Base-by-base conservation (phyloP, 345 rosid species). In the Dipteronia sinensis region DNA sequence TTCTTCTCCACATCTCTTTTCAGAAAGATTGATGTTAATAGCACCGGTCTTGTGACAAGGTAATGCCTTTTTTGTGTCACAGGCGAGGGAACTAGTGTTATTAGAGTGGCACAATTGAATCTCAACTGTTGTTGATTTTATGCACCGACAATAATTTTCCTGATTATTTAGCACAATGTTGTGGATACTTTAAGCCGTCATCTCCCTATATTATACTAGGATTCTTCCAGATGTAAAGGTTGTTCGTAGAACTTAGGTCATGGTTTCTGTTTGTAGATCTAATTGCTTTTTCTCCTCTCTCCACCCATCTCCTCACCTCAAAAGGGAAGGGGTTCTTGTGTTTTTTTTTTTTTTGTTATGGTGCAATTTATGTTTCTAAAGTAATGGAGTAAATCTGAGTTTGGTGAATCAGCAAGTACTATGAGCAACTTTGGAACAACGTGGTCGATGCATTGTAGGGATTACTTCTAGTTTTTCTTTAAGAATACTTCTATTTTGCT, bases 1-100 rank as follows among this genome's bases (percentile, higher is more conserved):
- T 96, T 90, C 90, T 88, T 94, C 83, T 94, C 95, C 71, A 75
- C 91, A 0, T 83, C 85, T 34, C 94, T 94, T 66, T 94, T 96
- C 85, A 86, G 68, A 78, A 92, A 88, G 88, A 92, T 93, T 70
- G 97, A 96, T 85, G 86, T 81, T 77, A 82, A 87, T 23, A 72
- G 77, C 82, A 85, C 92, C 12, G 92, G 96, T 73, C 72, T 82
- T 70, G 87, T 92, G 79, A 88, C 92, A 67, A 92, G 95, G 98
- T 95, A 86, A 86, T 81, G 86, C 80, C 23, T 73, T 62, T 73
- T 20, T 10, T 46, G 49, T 34, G 12, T 78, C 55, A 10, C 29
- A 10, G 5, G 10, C 40, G 1, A 73, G 58, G 67, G 59, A 59
- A 61, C 11, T 73, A 22, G 68, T 62, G 76, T 70, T 59, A 20